Base-by-base conservation (phyloP, 208 protist genomes). In the Novymonas esmeraldas region DNA sequence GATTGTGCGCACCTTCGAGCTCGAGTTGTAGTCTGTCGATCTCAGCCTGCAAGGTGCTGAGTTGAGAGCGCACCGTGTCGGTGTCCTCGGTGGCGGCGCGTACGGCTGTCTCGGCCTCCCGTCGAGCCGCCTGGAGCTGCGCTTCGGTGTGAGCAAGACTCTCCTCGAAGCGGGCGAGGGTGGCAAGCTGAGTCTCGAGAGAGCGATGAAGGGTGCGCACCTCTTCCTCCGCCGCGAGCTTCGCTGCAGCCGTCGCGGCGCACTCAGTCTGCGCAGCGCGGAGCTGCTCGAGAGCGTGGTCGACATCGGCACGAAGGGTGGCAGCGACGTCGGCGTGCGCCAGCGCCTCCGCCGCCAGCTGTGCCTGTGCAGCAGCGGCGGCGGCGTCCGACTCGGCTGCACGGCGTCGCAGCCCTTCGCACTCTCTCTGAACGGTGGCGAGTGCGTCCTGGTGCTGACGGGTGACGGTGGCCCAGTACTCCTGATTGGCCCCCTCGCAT, bases 401-500 rank as follows among this genome's bases (percentile, higher is more conserved):
- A 24, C 50, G 50, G 36, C 49, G 22, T 42, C 29, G 44, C 26
- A 60, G 46, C 26, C 16, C 42, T 22, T 71, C 73, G 38, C 69
- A 67, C 65, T 75, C 69, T 4, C 28, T 28, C 1, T 29, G 31
- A 24, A 82, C 6, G 7, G 50, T 44, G 2, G 44, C 59, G 14
- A 82, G 22, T 49, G 73, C 73, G 36, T 26, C 39, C 57, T 63
- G 29, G 22, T 88, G 79, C 57, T 73, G 44, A 20, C 36, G 49
- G n/a, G 55, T 50, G 7, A 59, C 57, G 38, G 70, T 39, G 13
- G 38, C 48, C 76, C 79, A 84, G 57, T 80, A 77, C 0, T 42
- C 56, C 63, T 77, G 54, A 49, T 88, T 85, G 4, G 73, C 69
- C 38, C 51, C 10, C 69, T 89, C 81, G 50, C 76, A 83, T 50